phyloP scores from a whole-genome alignment of 2,329 filamentous ascomycete genomes.

The Knufia fluminis region DNA sequence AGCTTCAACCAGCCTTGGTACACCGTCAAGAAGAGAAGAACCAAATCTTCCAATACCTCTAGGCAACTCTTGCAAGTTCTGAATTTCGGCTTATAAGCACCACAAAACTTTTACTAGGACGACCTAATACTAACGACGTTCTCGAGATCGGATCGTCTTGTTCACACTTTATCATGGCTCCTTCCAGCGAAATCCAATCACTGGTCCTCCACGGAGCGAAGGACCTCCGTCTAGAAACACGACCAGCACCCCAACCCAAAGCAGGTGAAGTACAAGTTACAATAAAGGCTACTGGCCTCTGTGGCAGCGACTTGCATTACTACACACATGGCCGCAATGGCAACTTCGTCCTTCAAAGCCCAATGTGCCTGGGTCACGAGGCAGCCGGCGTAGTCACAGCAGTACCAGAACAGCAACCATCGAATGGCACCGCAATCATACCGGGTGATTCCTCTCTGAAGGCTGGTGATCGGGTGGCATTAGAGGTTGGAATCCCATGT shows the following conservation, averaged over 20 bases:
- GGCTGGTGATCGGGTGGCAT: conserved; percentile 73
- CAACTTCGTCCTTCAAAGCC: conserved; percentile 70
- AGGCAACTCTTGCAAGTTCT: too few relatives aligned
- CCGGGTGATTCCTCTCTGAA: conserved; percentile 24
- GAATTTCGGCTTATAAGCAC: too few relatives aligned
- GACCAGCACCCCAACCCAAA: conserved; percentile 38
- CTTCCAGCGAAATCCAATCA: conserved; percentile 24
- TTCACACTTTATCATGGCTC: too few relatives aligned
- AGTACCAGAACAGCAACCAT: conserved; percentile 47
- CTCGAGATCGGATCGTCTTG: too few relatives aligned
- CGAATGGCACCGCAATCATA: conserved; percentile 16
- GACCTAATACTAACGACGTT: too few relatives aligned
- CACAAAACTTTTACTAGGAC: too few relatives aligned
- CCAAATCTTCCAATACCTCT: too few relatives aligned
- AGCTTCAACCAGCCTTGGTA: too few relatives aligned
- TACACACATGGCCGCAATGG: conserved; percentile 80
- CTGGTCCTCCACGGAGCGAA: conserved; percentile 53
- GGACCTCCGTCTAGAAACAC: conserved; percentile 50
- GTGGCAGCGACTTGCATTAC: conserved; percentile 71
- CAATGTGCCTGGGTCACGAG: conserved; percentile 71
- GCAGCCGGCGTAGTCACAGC: conserved; percentile 70
- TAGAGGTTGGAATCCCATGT: conserved; percentile 86
- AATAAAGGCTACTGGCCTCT: conserved; percentile 59
- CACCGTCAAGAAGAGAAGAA: too few relatives aligned
- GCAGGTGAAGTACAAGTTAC: conserved; percentile 53